Conservation (phyloP, 805 yeast genomes). For the Metschnikowia colocasiae region DNA sequence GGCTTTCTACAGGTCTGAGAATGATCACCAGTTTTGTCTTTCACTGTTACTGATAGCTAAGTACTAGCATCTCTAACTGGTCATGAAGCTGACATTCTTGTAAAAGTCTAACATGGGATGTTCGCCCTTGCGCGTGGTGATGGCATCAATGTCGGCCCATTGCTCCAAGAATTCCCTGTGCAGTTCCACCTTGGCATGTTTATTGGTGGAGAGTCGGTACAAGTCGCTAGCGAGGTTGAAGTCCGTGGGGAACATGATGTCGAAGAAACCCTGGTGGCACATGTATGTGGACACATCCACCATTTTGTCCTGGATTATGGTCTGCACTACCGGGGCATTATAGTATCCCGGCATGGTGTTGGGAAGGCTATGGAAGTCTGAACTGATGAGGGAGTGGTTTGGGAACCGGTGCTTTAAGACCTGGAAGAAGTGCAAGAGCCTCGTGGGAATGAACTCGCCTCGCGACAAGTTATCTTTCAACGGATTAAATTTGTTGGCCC, state of each 20-base stretch:
- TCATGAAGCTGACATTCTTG: conserved; percentile 66
- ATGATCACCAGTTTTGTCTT: neutral
- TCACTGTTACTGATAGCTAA: neutral
- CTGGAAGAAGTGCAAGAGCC: conserved; percentile 61
- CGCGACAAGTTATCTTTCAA: conserved; percentile 62
- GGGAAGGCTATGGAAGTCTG: conserved; percentile 61
- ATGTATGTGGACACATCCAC: conserved; percentile 68
- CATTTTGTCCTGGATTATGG: conserved; percentile 63
- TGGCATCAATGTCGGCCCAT: conserved; percentile 68
- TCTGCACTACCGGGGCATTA: conserved; percentile 77
- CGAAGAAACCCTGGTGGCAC: conserved; percentile 84
- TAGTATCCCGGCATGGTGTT: conserved; percentile 50
- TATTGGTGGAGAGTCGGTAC: conserved; percentile 63
- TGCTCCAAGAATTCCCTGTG: conserved; percentile 63
- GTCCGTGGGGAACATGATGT: conserved; percentile 83
- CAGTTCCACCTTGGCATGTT: conserved; percentile 47
- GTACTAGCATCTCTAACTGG: no score
- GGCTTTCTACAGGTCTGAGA: neutral
- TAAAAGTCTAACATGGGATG: conserved; percentile 81
- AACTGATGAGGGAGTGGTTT: conserved; percentile 64
- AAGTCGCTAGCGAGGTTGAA: conserved; percentile 58
- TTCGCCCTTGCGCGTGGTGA: conserved; percentile 73
- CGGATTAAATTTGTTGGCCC: conserved; percentile 56
- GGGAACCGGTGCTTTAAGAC: conserved; percentile 66
- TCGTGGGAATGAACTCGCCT: conserved; percentile 81